phyloP scores from a whole-genome alignment of 495 filamentous ascomycete genomes.

The Xylaria flabelliformis region DNA sequence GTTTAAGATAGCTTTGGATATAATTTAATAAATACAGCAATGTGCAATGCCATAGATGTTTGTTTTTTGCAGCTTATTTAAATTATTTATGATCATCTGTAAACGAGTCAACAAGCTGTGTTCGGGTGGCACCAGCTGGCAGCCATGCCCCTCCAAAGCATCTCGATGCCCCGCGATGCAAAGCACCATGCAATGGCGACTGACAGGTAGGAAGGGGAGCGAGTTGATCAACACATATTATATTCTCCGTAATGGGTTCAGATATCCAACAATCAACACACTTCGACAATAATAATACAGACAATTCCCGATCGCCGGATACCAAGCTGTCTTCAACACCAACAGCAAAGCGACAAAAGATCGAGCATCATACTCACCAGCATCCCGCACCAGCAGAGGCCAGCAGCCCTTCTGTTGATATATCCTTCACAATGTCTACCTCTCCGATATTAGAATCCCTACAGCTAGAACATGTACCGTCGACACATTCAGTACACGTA shows the following conservation, averaged over 20 bases:
- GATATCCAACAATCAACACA: neutral
- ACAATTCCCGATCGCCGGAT: neutral
- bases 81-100: too few relatives aligned
- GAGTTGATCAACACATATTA: neutral
- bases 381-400: neutral
- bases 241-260: constrained; percentile 3
- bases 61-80: neutral
- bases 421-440: neutral
- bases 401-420: neutral
- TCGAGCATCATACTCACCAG: constrained; percentile 12
- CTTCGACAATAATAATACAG: neutral
- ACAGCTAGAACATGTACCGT: constrained; percentile 71
- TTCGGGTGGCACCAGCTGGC: constrained; percentile 25
- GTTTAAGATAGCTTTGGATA: neutral
- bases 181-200: neutral
- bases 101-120: too few relatives aligned
- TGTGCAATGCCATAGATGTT: neutral
- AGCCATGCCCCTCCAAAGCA: constrained; percentile 37
- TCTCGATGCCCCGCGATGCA: constrained; percentile 26
- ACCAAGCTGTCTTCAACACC: neutral
- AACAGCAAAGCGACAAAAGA: constrained; percentile 23
- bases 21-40: neutral
- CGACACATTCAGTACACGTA: constrained; percentile 68
- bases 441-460: constrained; percentile 54
- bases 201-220: neutral